Percentiles rank a stretch among this genome's conserved stretches.
These are phyloP conservation scores for Septoria linicola DNA, from an alignment of 2,329 filamentous ascomycete species.

Conservation along the genomic window DNA sequence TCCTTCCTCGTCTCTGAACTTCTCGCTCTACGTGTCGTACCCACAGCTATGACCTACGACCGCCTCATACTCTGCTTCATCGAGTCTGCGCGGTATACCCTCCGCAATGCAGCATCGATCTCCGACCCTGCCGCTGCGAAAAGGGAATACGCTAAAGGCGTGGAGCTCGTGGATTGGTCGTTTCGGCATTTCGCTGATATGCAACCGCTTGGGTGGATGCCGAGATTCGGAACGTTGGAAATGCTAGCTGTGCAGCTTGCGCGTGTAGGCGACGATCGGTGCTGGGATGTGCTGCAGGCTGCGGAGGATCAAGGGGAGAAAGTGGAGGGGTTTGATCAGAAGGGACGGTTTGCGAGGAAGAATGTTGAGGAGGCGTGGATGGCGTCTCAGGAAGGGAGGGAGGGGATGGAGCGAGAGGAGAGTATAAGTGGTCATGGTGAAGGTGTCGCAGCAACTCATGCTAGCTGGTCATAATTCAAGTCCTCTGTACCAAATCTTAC, in stretches of 20 bases:
- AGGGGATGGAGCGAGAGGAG: background rate
- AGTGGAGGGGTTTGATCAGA: conserved; percentile 33
- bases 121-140: background rate
- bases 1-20: conserved; percentile 65
- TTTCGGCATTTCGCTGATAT: conserved; percentile 39
- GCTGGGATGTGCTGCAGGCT: conserved; percentile 39
- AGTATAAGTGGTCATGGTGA: no score
- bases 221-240: conserved; percentile 36
- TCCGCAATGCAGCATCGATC: conserved; percentile 1
- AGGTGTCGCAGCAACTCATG: no score
- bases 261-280: conserved; percentile 30
- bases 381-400: background rate
- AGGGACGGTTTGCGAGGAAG: conserved; percentile 28
- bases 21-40: conserved; percentile 54
- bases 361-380: conserved; percentile 32
- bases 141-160: conserved; percentile 15
- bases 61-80: conserved; percentile 58
- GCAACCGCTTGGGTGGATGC: conserved; percentile 34
- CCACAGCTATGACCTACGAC: conserved; percentile 62
- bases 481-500: no score
- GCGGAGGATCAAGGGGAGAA: conserved; percentile 30
- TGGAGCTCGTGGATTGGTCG: conserved; percentile 34
- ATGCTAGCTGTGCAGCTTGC: conserved; percentile 31
- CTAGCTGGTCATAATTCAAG: background rate
- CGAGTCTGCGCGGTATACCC: conserved; percentile 25